These are phyloP conservation scores for Aspergillus oerlinghausenensis DNA, from an alignment of 2,329 filamentous ascomycete genomes.

Conservation along the genomic window DNA sequence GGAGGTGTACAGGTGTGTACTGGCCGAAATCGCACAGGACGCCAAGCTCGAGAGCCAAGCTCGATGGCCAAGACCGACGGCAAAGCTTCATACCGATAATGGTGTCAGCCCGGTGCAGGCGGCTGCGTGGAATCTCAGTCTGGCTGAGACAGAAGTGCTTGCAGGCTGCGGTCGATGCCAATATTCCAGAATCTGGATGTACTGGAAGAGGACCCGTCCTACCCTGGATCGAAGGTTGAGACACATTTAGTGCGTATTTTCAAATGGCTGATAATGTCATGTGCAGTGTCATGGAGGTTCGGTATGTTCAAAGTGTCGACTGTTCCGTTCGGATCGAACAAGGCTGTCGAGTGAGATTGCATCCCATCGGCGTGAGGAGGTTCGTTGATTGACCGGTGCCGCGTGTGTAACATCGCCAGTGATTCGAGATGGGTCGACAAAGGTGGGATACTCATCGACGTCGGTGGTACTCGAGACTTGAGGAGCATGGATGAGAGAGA, in stretches of 20 bases:
- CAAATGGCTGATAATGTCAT: not conserved
- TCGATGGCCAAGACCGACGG: too few species aligned
- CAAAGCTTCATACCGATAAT: not conserved
- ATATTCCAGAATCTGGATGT: not conserved
- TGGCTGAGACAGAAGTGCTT: not conserved
- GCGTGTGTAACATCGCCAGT: constrained; percentile 38
- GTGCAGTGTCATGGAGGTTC: constrained; percentile 14
- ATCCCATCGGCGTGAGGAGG: constrained; percentile 17
- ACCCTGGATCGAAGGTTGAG: not conserved
- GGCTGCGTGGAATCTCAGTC: not conserved
- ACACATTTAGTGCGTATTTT: not conserved
- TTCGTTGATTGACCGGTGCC: constrained; percentile 10
- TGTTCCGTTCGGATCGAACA: constrained; percentile 19
- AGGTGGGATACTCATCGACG: constrained; percentile 35
- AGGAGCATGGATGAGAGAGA: constrained; percentile 34
- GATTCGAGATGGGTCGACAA: constrained; percentile 38
- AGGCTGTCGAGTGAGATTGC: constrained; percentile 28
- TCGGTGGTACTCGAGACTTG: constrained; percentile 29
- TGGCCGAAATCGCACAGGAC: not conserved
- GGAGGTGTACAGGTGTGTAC: not conserved
- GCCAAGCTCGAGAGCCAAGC: too few species aligned
- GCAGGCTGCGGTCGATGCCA: not conserved
- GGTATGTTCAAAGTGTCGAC: constrained; percentile 13
- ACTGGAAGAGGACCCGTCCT: not conserved
- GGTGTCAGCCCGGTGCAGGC: too few species aligned